Evolutionary conservation across 176 grass and related monocot genomes (phyloP).

Genomic region (Paspalum notatum): DNA sequence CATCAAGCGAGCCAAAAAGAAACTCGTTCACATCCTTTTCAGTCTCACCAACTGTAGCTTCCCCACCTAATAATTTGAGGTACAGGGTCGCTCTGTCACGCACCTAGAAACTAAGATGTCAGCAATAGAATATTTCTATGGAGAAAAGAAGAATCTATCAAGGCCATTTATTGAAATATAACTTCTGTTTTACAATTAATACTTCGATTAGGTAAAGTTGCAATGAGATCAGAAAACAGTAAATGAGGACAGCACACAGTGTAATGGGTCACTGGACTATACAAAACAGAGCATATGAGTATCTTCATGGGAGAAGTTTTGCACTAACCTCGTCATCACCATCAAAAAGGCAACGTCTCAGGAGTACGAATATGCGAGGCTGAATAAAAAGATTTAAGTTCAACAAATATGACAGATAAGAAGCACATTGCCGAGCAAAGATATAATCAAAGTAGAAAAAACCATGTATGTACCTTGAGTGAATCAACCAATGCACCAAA

Average conservation of each 20-base stretch:
- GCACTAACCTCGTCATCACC: slow-evolving; percentile 93
- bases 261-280: slow-evolving; percentile 18
- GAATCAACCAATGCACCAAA: slow-evolving; percentile 92
- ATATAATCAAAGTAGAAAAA: slow-evolving; percentile 12
- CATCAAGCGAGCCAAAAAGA: slow-evolving; percentile 93
- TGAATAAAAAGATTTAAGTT: slow-evolving; percentile 52
- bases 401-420: background rate
- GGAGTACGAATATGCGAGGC: slow-evolving; percentile 97
- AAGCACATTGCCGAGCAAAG: slow-evolving; percentile 18
- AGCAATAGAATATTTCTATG: slow-evolving; percentile 15
- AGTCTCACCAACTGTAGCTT: slow-evolving; percentile 69
- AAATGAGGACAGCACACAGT: background rate
- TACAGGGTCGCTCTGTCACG: slow-evolving; percentile 95
- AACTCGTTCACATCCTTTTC: slow-evolving; percentile 87
- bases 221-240: slow-evolving; percentile 20
- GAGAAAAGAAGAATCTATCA: background rate
- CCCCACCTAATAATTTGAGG: slow-evolving; percentile 70
- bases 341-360: slow-evolving; percentile 95
- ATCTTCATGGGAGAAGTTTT: slow-evolving; percentile 18
- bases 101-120: slow-evolving; percentile 54
- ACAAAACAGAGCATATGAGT: background rate
- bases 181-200: background rate
- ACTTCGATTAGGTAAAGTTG: slow-evolving; percentile 15
- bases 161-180: background rate
- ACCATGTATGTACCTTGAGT: slow-evolving; percentile 69